Evolutionary conservation across 768 basidiomycete species (phyloP), one percentile per base, ranked within the genome.

Genomic region (Mrakia hoshinonis): DNA sequence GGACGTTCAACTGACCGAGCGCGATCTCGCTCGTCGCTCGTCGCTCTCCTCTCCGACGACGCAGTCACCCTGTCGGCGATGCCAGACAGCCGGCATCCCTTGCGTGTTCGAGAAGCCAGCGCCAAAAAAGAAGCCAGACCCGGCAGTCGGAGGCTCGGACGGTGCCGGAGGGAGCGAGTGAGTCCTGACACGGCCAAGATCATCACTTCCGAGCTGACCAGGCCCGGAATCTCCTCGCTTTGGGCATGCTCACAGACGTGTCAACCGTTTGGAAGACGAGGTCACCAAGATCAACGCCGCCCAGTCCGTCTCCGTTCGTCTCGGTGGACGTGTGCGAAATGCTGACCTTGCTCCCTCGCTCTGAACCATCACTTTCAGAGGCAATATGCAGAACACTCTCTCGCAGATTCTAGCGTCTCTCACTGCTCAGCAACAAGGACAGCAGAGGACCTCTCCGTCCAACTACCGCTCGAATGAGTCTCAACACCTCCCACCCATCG

Each of bases 71-170:
- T 92, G 91, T 85, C 87, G 88, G 82, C 87, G 91, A 70, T 93
- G 91, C 82, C 88, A 89, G 78, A 83, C 89, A 67, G 89, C 87
- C 77, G 89, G 89, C 18, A 87, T 85, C 6, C 84, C 85, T 49
- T 93, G 91, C 78, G 79, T 93, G 68, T 93, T 92, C 80, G 91
- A 93, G 80, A 92, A 92, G 79, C 91, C 91, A 76, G 89, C 91
- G 81, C 91, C 89, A 84, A 93, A 93, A 82, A 86, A 81, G 0
- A 86, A 85, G 75, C 54, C 63, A 36, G 80, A 81, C 12, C 78
- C 86, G 76, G 81, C 88, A 71, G 84, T 82, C 58, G 84, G 89
- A 76, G 84, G 88, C 61, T 90, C 91, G 89, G 91, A 76, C 60
- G 75, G 70, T 74, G 58, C 62, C 73, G 61, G 63, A 38, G 61